Percentiles rank a stretch among this genome's conserved stretches.
Conservation (phyloP, 371 early-diverging fungal species). For the Chytridiales sp. region DNA sequence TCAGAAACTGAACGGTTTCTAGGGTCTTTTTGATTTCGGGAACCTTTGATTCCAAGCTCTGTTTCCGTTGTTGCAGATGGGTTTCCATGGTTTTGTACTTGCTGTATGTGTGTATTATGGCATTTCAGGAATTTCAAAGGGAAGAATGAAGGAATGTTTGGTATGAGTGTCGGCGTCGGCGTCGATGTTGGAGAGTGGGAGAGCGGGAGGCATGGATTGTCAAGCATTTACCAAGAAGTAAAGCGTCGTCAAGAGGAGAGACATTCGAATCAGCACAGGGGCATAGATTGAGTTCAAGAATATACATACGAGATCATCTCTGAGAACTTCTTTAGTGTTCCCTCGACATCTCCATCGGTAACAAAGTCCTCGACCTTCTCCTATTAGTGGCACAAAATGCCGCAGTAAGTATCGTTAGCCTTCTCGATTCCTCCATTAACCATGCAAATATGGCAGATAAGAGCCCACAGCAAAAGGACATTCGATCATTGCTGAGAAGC, state of each 20-base stretch:
- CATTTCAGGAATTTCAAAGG: not conserved
- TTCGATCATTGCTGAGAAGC: not conserved
- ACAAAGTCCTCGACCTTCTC: constrained; percentile 89
- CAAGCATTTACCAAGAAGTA: constrained; percentile 2
- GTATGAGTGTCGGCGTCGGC: not conserved
- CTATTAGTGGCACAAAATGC: constrained; percentile 38
- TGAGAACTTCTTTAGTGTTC: constrained; percentile 84
- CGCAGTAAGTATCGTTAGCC: not conserved
- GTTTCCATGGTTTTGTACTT: constrained; percentile 97
- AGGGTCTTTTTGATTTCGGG: constrained; percentile 95
- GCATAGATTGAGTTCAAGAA: not conserved
- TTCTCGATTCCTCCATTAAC: not conserved
- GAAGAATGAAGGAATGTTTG: not conserved
- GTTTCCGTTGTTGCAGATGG: constrained; percentile 78
- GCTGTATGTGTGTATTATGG: constrained; percentile 51
- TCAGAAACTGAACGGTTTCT: constrained; percentile 78
- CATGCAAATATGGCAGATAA: not conserved
- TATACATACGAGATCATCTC: constrained; percentile 79
- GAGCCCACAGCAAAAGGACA: not conserved
- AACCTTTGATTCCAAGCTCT: constrained; percentile 82
- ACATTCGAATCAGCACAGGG: not conserved
- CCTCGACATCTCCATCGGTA: constrained; percentile 65
- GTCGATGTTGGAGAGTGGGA: not conserved
- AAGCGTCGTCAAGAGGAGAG: constrained; percentile 11
- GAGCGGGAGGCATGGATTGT: not conserved